Evolutionary conservation across 148 eudicot genomes (phyloP).

Genomic region (Pharnaceum exiguum): DNA sequence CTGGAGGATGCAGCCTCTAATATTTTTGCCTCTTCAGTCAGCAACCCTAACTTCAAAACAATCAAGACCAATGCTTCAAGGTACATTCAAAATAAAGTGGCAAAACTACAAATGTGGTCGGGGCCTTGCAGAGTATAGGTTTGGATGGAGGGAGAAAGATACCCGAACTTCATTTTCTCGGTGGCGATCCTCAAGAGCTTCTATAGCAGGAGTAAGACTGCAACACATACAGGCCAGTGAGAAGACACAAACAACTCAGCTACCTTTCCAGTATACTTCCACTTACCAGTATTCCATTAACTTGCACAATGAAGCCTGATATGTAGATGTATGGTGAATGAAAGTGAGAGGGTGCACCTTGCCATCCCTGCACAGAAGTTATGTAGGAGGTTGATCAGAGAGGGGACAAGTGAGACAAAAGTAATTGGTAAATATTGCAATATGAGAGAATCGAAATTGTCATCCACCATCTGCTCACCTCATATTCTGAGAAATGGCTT

Average conservation of each 20-base stretch:
- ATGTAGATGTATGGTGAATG: constrained; percentile 94
- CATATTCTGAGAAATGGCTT: constrained; percentile 65
- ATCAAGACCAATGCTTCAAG: not conserved
- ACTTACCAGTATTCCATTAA: constrained; percentile 93
- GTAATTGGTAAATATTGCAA: not conserved
- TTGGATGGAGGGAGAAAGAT: constrained; percentile 3
- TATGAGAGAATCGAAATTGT: not conserved
- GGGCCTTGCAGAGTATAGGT: not conserved
- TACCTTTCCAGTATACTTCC: not conserved
- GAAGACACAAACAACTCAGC: not conserved
- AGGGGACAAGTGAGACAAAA: not conserved
- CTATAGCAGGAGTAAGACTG: constrained; percentile 95
- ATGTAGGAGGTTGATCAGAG: not conserved
- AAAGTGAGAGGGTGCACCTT: constrained; percentile 91
- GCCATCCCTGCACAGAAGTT: constrained; percentile 50
- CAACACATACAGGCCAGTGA: constrained; percentile 14
- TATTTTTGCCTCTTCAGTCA: constrained; percentile 67
- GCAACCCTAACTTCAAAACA: constrained; percentile 39
- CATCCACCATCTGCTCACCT: constrained; percentile 38
- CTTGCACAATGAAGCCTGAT: constrained; percentile 98
- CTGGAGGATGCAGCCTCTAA: constrained; percentile 58
- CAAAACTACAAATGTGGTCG: not conserved
- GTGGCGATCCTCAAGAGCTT: constrained; percentile 68
- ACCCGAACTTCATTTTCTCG: constrained; percentile 88
- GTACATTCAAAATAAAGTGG: not conserved